Evolutionary conservation across 805 yeast species (phyloP).

Genomic region (Candida ascalaphidarum): DNA sequence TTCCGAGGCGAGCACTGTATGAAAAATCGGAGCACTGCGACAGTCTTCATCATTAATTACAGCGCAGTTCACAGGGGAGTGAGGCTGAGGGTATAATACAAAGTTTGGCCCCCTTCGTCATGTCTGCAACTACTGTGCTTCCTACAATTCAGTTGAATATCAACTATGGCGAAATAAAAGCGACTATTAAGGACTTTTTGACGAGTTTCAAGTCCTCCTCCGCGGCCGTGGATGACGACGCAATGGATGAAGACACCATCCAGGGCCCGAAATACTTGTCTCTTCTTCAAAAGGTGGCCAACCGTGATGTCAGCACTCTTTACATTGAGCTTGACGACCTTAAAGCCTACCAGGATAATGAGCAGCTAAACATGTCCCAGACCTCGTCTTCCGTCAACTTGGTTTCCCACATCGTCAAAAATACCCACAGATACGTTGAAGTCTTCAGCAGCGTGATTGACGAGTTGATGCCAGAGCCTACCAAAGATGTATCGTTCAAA

Average conservation of each 20-base stretch:
- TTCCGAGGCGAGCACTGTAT: too few relatives aligned
- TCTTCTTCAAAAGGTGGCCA: conserved; percentile 70
- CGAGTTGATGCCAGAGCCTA: conserved; percentile 79
- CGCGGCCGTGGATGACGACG: conserved; percentile 13
- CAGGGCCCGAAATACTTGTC: conserved; percentile 54
- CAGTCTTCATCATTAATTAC: too few relatives aligned
- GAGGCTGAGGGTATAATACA: too few relatives aligned
- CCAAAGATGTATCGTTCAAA: conserved; percentile 64
- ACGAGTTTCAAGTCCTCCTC: conserved; percentile 48
- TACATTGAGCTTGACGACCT: conserved; percentile 81
- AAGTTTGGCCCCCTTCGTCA: too few relatives aligned
- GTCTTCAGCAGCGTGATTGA: conserved; percentile 71
- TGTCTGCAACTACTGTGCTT: conserved; percentile 25
- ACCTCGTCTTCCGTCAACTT: conserved; percentile 22
- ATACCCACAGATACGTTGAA: conserved; percentile 75
- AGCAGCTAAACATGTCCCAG: conserved; percentile 8
- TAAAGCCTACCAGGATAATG: conserved; percentile 52
- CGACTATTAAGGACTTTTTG: conserved; percentile 56
- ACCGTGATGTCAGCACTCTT: conserved; percentile 66
- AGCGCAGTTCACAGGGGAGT: too few relatives aligned
- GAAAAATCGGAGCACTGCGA: too few relatives aligned
- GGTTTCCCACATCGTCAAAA: conserved; percentile 54
- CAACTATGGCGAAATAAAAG: conserved; percentile 61
- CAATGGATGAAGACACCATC: conserved; percentile 3
- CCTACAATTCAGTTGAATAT: conserved; percentile 65